These are phyloP conservation scores for Arthroderma sp. DNA, from an alignment of 2,329 filamentous ascomycete genomes.

Conservation along the genomic window DNA sequence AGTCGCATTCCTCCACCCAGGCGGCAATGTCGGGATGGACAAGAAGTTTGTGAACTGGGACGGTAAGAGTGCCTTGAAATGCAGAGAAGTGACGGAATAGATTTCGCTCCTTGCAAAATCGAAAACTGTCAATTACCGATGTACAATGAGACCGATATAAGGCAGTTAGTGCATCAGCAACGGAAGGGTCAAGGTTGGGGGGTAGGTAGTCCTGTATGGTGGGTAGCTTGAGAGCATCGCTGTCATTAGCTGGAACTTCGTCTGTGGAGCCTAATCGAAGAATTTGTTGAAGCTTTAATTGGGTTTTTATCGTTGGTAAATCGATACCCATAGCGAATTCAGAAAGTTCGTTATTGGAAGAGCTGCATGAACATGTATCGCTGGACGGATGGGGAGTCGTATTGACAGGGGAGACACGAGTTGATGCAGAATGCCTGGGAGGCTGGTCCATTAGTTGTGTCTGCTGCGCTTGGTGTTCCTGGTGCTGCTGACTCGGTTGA, in stretches of 20 bases:
- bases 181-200: conserved; percentile 67
- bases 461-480: not conserved
- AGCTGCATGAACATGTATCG: not conserved
- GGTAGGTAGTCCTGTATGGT: conserved; percentile 72
- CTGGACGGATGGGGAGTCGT: not conserved
- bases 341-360: not conserved
- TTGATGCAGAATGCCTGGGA: too few species aligned
- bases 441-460: not conserved
- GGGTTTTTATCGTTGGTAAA: conserved; percentile 16
- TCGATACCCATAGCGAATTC: conserved; percentile 5
- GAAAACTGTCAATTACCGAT: conserved; percentile 85
- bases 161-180: conserved; percentile 71
- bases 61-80: conserved; percentile 90
- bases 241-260: conserved; percentile 36
- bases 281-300: conserved; percentile 28
- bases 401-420: too few species aligned
- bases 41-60: conserved; percentile 89
- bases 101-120: conserved; percentile 91
- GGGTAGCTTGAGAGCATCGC: conserved; percentile 67
- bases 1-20: conserved; percentile 95
- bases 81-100: conserved; percentile 92
- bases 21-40: conserved; percentile 65
- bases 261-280: conserved; percentile 26
- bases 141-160: conserved; percentile 92
- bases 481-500: not conserved